phyloP scores from a whole-genome alignment of 2,329 filamentous ascomycete genomes.

The Monilinia fructicola region DNA sequence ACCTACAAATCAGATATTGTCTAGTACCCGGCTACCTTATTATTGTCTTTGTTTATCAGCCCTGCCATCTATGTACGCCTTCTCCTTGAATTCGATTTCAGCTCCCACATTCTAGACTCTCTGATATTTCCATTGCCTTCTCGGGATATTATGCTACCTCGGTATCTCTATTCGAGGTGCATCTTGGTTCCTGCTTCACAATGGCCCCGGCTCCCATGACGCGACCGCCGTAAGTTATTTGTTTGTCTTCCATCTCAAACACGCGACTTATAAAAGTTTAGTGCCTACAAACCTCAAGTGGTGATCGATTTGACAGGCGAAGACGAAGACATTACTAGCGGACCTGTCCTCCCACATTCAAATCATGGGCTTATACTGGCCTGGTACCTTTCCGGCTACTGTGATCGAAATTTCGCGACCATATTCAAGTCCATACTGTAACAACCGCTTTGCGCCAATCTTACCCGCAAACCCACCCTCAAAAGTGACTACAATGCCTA shows the following conservation, averaged over 20 bases:
- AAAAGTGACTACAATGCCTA: background rate
- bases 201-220: conserved; percentile 13
- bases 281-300: background rate
- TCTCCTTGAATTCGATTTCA: conserved; percentile 1
- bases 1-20: no score
- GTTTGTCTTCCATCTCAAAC: conserved; percentile 1
- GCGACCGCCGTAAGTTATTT: conserved; percentile 10
- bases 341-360: background rate
- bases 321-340: conserved; percentile 7
- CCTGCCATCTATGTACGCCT: background rate
- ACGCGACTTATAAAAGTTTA: conserved; percentile 13
- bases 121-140: background rate
- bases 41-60: background rate
- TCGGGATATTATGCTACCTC: background rate
- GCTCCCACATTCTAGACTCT: background rate
- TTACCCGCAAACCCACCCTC: background rate
- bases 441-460: conserved; percentile 8
- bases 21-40: no score
- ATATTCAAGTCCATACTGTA: background rate
- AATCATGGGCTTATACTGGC: conserved; percentile 17
- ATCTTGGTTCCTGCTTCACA: background rate
- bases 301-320: conserved; percentile 20
- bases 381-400: conserved; percentile 10
- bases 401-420: background rate
- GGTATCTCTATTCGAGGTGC: background rate